Base-by-base conservation (phyloP, 192 early-diverging fungal species). In the Coemansia sp. region DNA sequence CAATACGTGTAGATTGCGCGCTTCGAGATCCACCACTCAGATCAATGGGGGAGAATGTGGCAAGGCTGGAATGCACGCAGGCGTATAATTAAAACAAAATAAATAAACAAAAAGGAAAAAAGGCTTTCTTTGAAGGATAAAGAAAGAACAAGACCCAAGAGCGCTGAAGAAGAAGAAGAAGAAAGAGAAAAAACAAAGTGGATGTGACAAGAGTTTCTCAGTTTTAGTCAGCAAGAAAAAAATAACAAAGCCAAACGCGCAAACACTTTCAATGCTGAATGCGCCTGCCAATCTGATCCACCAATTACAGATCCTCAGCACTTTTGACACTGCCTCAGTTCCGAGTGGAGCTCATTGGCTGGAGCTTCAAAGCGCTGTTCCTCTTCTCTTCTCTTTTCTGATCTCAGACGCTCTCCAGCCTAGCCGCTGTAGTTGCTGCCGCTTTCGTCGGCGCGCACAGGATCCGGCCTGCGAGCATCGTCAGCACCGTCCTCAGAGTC, bases 341-440 rank as follows among this genome's bases (percentile, higher is more conserved):
- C 25, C 25, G 25, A 25, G 25, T 2, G 25, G 25, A 25, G 25
- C 25, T 25, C 25, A 25, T 25, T 25, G 25, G 25, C 25, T 25
- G 25, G 25, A 2, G 25, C 25, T 25, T 25, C 25, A 25, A 25
- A 25, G 25, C 25, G 25, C 25, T 25, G 2, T 25, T 25, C 2
- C 25, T 25, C 25, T 2, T 25, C 25, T 25, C n/a, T n/a, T n/a
- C n/a, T n/a, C 20, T 54, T 9, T 54, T 12, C 20, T 54, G 43
- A 25, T 25, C 1, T 25, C 25, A 25, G 25, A 25, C 25, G 25
- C 25, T 25, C 25, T 4, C 43, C 43, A 45, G 51, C 9, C 48
- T 64, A 70, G 37, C 62, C 70, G 65, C 68, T 70, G 48, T 63
- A 66, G 40, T 76, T 76, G 64, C 70, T 65, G 42, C 64, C 70